Evolutionary conservation across 2,329 filamentous ascomycete genomes (phyloP), one percentile per base, ranked within the genome.

Genomic region (Ceratocystis alfenasii): DNA sequence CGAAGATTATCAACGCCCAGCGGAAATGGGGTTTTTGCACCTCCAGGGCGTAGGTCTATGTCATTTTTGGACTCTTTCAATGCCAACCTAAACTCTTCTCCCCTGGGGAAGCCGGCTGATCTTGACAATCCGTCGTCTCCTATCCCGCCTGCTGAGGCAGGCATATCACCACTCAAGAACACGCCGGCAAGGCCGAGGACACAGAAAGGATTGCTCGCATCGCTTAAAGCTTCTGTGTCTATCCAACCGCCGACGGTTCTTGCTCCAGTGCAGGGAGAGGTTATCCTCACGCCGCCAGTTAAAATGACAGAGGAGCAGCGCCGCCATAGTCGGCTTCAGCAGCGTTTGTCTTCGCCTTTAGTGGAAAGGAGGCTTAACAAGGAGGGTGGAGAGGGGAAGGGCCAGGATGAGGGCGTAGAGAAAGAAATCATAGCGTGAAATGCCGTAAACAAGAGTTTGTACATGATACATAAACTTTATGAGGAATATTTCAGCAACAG

Each of bases 241-340:
- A 74, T 87, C 2, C 85, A 84, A 4, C 84, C 84, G 0, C 73
- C 80, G 1, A 78, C 82, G 50, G 77, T 81, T 1, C 72, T 88
- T 61, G 81, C 83, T 8, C 85, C 85, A 0, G 83, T 80, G 53
- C 79, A 81, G 1, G 79, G 78, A 15, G 77, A 80, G 66, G 80
- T 82, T 69, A 83, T 84, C 66, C 72, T 85, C 63, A 83, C 81
- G 17, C 84, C 85, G 28, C 85, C 84, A 1, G 77, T 83, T 69
- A 85, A 88, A 75, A 76, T 78, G 50, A 69, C 74, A 3, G 76
- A 78, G 62, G 72, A 68, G 20, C 66, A 68, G 62, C 61, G 66
- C 20, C 66, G 66, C 68, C 36, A 63, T 45, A 66, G 65, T 44
- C 68, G 68, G 22, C 53, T 64, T 25, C 62, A 65, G 36, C 60